Conservation (phyloP, 179 eudicot genomes). For the Carnegiea gigantea region DNA sequence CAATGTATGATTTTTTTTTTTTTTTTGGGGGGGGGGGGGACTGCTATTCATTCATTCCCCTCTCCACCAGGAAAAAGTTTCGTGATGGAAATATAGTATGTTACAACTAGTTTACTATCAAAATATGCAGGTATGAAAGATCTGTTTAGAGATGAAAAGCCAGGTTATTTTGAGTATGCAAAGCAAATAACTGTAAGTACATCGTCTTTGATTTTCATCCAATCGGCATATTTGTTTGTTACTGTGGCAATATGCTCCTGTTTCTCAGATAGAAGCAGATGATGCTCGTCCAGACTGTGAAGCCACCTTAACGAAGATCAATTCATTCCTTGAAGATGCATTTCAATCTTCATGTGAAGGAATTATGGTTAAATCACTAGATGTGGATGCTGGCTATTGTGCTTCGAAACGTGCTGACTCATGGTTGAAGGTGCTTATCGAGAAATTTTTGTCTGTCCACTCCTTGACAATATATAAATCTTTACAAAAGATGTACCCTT, state of each 20-base stretch:
- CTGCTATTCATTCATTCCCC: background rate
- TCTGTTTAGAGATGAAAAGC: constrained; percentile 61
- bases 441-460: constrained; percentile 1
- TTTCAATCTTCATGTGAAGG: constrained; percentile 92
- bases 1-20: constrained; percentile 47
- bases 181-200: constrained; percentile 71
- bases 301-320: constrained; percentile 57
- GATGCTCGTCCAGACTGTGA: constrained; percentile 72
- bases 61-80: background rate
- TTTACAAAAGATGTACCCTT: constrained; percentile 19
- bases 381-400: constrained; percentile 79
- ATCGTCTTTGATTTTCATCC: constrained; percentile 16
- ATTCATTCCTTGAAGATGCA: constrained; percentile 75
- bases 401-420: constrained; percentile 96
- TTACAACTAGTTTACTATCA: constrained; percentile 5
- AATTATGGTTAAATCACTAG: constrained; percentile 89
- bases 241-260: constrained; percentile 8
- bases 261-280: constrained; percentile 69
- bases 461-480: background rate
- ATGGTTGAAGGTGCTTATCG: constrained; percentile 76
- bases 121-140: constrained; percentile 63
- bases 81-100: constrained; percentile 1
- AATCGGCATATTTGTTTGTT: background rate
- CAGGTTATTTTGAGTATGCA: constrained; percentile 79
- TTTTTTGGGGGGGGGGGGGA: too few relatives aligned